Conservation (phyloP, 129 eudicot genomes). For the Chrysanthemum lavandulifolium region DNA sequence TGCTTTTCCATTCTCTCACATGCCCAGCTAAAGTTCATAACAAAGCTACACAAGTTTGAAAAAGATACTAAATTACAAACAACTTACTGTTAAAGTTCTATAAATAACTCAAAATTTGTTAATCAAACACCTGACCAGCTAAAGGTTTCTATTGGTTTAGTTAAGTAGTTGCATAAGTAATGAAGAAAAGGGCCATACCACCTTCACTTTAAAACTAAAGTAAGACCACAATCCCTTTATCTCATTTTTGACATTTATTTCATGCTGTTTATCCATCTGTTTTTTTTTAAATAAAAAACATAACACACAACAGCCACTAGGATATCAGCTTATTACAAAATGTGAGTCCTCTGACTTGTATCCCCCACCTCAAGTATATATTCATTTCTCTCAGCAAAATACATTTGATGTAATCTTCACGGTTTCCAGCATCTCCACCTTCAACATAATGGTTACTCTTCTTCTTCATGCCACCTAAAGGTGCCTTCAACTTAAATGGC, state of each 20-base stretch:
- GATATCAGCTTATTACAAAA: not conserved
- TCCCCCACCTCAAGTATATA: conserved; percentile 6
- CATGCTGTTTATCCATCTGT: conserved; percentile 13
- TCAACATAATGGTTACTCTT: too few species aligned
- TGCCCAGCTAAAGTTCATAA: too few species aligned
- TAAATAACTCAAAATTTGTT: not conserved
- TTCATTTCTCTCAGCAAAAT: not conserved
- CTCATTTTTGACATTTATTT: conserved; percentile 14
- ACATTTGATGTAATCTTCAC: too few species aligned
- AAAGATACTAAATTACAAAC: too few species aligned
- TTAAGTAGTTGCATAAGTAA: not conserved
- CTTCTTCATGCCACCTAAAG: too few species aligned
- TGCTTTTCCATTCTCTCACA: too few species aligned
- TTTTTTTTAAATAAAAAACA: not conserved
- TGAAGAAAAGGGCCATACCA: conserved; percentile 8
- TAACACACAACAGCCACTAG: conserved; percentile 11
- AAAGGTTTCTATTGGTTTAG: not conserved
- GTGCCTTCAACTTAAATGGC: too few species aligned
- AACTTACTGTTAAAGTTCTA: too few species aligned
- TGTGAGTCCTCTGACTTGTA: conserved; percentile 20
- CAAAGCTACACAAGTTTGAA: too few species aligned
- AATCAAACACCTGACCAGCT: not conserved
- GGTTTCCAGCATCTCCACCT: too few species aligned
- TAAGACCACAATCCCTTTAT: conserved; percentile 8
- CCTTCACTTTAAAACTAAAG: not conserved